Percentiles rank a stretch among this genome's conserved stretches.
phyloP scores from a whole-genome alignment of 495 filamentous ascomycete species.

The Pseudotulostoma volvatum region DNA sequence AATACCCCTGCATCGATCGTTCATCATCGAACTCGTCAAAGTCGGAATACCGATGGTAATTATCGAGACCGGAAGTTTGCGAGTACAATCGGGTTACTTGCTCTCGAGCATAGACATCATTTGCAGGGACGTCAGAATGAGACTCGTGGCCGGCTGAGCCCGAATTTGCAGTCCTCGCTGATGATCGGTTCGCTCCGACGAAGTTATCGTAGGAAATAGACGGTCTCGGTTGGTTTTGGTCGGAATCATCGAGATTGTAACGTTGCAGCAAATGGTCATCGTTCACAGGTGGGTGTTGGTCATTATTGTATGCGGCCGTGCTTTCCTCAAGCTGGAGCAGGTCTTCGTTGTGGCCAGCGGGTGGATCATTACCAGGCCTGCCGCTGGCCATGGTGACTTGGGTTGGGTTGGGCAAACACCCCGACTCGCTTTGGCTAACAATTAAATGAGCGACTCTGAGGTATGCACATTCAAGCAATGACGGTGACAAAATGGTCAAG shows the following conservation, averaged over 20 bases:
- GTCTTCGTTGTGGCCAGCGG: conserved; percentile 37
- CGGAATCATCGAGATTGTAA: conserved; percentile 50
- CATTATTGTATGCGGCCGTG: conserved; percentile 52
- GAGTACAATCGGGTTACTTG: conserved; percentile 45
- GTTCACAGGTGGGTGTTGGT: conserved; percentile 52
- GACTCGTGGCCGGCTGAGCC: conserved; percentile 14
- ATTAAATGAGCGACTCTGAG: conserved; percentile 21
- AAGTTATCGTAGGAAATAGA: conserved; percentile 93
- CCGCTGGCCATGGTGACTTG: conserved; percentile 42
- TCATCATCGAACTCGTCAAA: conserved; percentile 70
- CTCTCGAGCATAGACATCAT: conserved; percentile 32
- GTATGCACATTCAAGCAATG: too few relatives aligned
- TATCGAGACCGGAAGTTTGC: conserved; percentile 66
- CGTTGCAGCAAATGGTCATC: conserved; percentile 61
- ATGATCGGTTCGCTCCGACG: conserved; percentile 47
- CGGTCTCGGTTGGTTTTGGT: conserved; percentile 48
- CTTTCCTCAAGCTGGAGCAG: conserved; percentile 55
- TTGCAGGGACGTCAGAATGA: conserved; percentile 17
- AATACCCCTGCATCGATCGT: conserved; percentile 46
- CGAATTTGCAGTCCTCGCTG: conserved; percentile 20
- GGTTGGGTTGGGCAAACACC: conserved; percentile 26
- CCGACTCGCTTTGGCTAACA: conserved; percentile 14
- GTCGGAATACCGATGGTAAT: conserved; percentile 84
- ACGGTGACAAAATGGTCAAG: too few relatives aligned
- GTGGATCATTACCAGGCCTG: conserved; percentile 46